phyloP scores from a whole-genome alignment of 805 yeast genomes.

The Maudiozyma turicensis region DNA sequence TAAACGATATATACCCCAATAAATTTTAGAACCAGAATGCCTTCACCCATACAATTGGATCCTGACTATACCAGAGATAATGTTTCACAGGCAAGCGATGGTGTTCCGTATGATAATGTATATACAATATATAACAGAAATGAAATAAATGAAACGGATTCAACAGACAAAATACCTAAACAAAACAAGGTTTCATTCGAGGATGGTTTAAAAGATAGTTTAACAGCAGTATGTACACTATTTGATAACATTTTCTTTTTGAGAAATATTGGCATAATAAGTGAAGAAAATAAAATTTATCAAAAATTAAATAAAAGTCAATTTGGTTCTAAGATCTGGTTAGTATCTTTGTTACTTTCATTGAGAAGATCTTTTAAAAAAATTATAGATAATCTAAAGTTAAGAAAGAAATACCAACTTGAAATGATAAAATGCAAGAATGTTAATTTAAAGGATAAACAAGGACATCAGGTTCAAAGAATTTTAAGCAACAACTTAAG shows the following conservation, averaged over 20 bases:
- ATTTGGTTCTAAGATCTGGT: conserved; percentile 25
- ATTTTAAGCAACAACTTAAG: background rate
- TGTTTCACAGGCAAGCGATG: no score
- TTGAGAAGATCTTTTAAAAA: conserved; percentile 12
- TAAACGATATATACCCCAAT: no score
- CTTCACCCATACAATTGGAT: no score
- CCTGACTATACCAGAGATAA: no score
- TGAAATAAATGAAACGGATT: background rate
- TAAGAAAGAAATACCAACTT: conserved; percentile 8
- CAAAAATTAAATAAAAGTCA: conserved; percentile 19
- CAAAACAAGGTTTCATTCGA: conserved; percentile 7
- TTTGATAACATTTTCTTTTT: conserved; percentile 24
- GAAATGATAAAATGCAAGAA: conserved; percentile 7
- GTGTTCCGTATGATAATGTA: no score
- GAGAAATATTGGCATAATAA: conserved; percentile 21
- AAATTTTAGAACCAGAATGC: no score
- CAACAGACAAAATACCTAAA: background rate
- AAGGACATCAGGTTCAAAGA: background rate
- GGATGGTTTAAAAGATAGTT: conserved; percentile 11
- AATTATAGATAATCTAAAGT: conserved; percentile 5
- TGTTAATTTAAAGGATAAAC: background rate
- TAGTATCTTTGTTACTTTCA: conserved; percentile 18
- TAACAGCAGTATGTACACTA: conserved; percentile 18
- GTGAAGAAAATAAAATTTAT: conserved; percentile 18
- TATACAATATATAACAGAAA: background rate